A percentile compares a stretch with the other conserved stretches of the same genome.
Conservation (phyloP, 352 stramenopile species). For the Phytophthora multivora region DNA sequence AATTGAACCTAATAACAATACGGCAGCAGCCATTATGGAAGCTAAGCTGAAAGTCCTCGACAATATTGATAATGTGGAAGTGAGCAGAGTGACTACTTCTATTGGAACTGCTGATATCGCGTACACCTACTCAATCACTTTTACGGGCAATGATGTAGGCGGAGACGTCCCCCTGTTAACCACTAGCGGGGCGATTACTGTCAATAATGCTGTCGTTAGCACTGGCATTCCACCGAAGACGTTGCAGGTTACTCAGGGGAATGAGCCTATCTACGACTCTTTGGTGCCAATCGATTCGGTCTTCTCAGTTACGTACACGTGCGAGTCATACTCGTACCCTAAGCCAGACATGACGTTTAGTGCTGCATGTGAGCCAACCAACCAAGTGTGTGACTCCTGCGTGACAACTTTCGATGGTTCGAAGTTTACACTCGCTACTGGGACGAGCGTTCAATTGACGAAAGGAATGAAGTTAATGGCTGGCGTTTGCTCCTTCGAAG, state of each 20-base stretch:
- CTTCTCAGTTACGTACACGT: constrained; percentile 59
- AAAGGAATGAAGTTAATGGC: constrained; percentile 41
- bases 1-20: constrained; percentile 5
- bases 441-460: constrained; percentile 26
- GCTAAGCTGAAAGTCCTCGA: constrained; percentile 42
- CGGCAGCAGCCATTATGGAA: constrained; percentile 28
- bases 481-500: constrained; percentile 66
- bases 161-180: constrained; percentile 86
- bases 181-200: constrained; percentile 48
- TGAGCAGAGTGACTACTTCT: constrained; percentile 30
- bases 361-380: constrained; percentile 44
- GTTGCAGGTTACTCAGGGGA: constrained; percentile 48
- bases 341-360: constrained; percentile 56
- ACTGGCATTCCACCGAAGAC: constrained; percentile 23
- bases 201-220: constrained; percentile 24
- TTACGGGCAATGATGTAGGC: constrained; percentile 79
- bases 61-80: constrained; percentile 63
- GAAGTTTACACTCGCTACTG: constrained; percentile 36
- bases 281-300: constrained; percentile 37
- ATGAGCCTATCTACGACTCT: constrained; percentile 49
- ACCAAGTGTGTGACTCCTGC: constrained; percentile 53
- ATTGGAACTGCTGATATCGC: constrained; percentile 50
- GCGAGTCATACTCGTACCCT: constrained; percentile 86
- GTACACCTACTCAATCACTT: constrained; percentile 89
- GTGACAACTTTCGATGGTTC: constrained; percentile 70